Evolutionary conservation across 768 basidiomycete genomes (phyloP).

Genomic region (Tylopilus sp.): DNA sequence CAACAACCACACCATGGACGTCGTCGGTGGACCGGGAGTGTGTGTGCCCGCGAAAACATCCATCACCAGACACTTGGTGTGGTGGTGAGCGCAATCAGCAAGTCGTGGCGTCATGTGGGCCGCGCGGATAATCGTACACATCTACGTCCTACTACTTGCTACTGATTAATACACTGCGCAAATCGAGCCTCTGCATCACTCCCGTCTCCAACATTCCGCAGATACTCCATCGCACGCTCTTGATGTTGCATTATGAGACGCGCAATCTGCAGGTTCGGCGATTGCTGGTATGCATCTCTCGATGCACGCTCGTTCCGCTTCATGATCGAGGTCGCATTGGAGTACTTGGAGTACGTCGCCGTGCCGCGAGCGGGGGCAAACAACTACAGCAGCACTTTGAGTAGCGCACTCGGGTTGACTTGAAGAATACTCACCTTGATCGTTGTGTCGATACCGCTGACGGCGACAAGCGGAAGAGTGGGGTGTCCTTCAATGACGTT

Average conservation of each 20-base stretch:
- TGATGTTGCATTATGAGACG: slow-evolving; percentile 33
- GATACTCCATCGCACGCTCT: slow-evolving; percentile 21
- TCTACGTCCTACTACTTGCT: background rate
- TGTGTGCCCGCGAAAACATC: slow-evolving; percentile 20
- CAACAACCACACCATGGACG: slow-evolving; percentile 29
- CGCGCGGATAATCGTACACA: background rate
- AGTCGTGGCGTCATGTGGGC: slow-evolving; percentile 4
- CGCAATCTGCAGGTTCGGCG: slow-evolving; percentile 24
- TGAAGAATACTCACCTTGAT: slow-evolving; percentile 56
- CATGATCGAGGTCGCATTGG: slow-evolving; percentile 52
- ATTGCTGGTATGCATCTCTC: slow-evolving; percentile 18
- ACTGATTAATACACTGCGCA: slow-evolving; percentile 30
- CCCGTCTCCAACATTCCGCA: slow-evolving; percentile 22
- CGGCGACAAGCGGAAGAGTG: slow-evolving; percentile 73
- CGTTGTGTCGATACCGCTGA: slow-evolving; percentile 82
- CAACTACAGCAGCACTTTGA: slow-evolving; percentile 40
- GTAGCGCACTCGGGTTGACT: background rate
- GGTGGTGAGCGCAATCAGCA: slow-evolving; percentile 2
- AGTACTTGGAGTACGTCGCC: slow-evolving; percentile 53
- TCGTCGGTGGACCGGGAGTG: slow-evolving; percentile 19
- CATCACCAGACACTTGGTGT: slow-evolving; percentile 29
- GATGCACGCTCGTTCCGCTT: slow-evolving; percentile 46
- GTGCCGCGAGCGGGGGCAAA: slow-evolving; percentile 54
- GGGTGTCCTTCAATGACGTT: slow-evolving; percentile 87
- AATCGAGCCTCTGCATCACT: slow-evolving; percentile 27